Evolutionary conservation across 2,329 filamentous ascomycete species (phyloP).

Genomic region (Juglanconis juglandina): DNA sequence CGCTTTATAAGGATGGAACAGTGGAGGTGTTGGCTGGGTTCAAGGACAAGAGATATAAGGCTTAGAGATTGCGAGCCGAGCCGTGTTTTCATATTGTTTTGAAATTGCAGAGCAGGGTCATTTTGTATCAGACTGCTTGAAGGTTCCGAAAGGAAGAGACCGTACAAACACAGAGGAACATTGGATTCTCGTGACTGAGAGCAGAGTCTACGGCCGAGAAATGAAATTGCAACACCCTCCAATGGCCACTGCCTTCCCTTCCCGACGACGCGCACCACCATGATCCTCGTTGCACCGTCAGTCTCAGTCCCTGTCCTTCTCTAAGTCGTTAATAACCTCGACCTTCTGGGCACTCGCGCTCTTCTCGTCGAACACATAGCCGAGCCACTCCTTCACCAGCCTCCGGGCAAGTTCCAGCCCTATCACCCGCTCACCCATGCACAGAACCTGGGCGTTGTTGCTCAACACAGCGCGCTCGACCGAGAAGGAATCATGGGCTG

Average conservation of each 20-base stretch:
- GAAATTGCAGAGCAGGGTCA: too few relatives aligned
- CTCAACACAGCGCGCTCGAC: conserved; percentile 77
- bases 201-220: too few relatives aligned
- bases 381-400: conserved; percentile 77
- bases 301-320: conserved; percentile 10
- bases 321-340: conserved; percentile 30
- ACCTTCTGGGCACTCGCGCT: conserved; percentile 60
- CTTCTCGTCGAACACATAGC: conserved; percentile 68
- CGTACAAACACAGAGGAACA: too few relatives aligned
- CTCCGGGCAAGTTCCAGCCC: conserved; percentile 76
- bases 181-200: too few relatives aligned
- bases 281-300: too few relatives aligned
- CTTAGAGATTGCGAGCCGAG: conserved; percentile 39
- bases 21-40: not conserved
- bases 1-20: not conserved
- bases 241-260: too few relatives aligned
- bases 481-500: conserved; percentile 80
- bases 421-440: conserved; percentile 80
- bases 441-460: conserved; percentile 84
- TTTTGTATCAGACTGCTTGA: too few relatives aligned
- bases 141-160: too few relatives aligned
- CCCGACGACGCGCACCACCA: too few relatives aligned
- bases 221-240: too few relatives aligned
- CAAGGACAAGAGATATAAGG: not conserved
- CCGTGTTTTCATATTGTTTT: too few relatives aligned